Conservation (phyloP, 345 rosid species). For the Bretschneidera sinensis region DNA sequence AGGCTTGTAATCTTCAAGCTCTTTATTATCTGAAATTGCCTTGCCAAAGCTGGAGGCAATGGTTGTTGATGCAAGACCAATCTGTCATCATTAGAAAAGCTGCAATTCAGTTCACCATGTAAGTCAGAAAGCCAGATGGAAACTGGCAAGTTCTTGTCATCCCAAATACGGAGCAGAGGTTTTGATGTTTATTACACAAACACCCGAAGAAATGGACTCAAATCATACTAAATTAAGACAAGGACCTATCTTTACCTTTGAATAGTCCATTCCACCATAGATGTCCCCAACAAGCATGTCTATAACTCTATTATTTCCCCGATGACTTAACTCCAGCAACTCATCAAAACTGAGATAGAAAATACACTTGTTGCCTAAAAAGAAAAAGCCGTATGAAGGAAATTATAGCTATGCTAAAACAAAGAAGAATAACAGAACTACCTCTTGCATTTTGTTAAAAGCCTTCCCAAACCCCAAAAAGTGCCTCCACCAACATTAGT, state of each 20-base stretch:
- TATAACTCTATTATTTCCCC: constrained; percentile 71
- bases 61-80: constrained; percentile 68
- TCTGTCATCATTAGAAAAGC: constrained; percentile 31
- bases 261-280: constrained; percentile 69
- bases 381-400: constrained; percentile 7
- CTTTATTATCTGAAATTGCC: constrained; percentile 63
- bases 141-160: constrained; percentile 1
- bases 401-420: neutral
- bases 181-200: neutral
- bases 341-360: constrained; percentile 58
- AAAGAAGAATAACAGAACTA: constrained; percentile 20
- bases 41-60: constrained; percentile 92
- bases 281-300: constrained; percentile 98
- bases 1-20: constrained; percentile 63
- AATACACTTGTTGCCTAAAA: constrained; percentile 7
- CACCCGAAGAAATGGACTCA: neutral
- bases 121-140: constrained; percentile 10
- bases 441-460: constrained; percentile 80
- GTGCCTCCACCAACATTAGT: constrained; percentile 93
- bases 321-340: constrained; percentile 68
- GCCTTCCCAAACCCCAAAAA: constrained; percentile 81
- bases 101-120: neutral
- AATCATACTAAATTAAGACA: neutral
- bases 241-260: constrained; percentile 41
- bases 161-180: neutral